phyloP scores from a whole-genome alignment of 441 rosid species.

The Pelargonium citronellum region DNA sequence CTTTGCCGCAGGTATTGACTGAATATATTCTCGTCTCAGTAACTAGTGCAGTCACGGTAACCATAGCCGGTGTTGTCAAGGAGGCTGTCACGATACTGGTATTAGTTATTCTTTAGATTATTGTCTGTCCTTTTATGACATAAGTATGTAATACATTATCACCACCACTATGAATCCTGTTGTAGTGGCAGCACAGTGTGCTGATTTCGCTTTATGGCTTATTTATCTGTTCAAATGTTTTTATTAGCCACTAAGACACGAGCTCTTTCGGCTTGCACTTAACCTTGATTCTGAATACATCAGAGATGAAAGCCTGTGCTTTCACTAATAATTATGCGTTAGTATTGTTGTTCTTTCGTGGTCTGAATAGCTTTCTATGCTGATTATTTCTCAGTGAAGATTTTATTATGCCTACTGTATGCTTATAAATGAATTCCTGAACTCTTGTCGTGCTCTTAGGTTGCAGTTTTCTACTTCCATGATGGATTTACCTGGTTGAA shows the following conservation, averaged over 20 bases:
- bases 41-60: conserved; percentile 95
- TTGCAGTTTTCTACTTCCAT: conserved; percentile 93
- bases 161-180: not conserved
- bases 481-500: conserved; percentile 91
- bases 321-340: no score
- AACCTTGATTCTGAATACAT: not conserved
- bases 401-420: no score
- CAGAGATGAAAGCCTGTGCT: no score
- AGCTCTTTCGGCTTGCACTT: not conserved
- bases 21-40: conserved; percentile 88
- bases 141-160: not conserved
- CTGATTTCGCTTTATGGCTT: not conserved
- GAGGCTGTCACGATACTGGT: conserved; percentile 94
- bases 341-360: no score
- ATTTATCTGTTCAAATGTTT: not conserved
- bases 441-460: conserved; percentile 40
- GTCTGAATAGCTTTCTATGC: no score
- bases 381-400: no score
- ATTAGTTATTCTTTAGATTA: conserved; percentile 13
- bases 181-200: not conserved
- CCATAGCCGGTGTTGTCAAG: conserved; percentile 95
- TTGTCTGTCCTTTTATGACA: not conserved
- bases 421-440: no score
- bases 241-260: not conserved
- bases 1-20: conserved; percentile 68